Evolutionary conservation across 202 grass and related monocot species (phyloP).

Genomic region (Carex arenaria): DNA sequence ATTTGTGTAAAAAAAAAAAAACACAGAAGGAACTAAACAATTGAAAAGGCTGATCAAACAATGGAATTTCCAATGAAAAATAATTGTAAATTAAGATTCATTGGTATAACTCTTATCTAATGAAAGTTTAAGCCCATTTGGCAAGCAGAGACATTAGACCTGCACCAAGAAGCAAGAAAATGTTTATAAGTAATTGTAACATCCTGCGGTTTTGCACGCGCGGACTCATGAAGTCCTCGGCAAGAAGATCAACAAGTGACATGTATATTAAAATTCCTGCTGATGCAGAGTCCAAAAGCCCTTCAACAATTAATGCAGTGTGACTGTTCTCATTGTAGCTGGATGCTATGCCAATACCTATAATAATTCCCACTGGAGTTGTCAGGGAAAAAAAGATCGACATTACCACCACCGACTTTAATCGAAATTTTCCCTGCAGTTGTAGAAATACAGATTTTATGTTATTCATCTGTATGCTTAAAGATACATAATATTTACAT

Average conservation of each 20-base stretch:
- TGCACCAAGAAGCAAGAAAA: conserved; percentile 42
- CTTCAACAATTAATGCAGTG: conserved; percentile 48
- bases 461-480: background rate
- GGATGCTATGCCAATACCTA: conserved; percentile 40
- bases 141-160: conserved; percentile 77
- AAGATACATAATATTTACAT: too few species aligned
- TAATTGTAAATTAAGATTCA: too few species aligned
- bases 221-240: conserved; percentile 64
- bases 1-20: too few species aligned
- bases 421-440: conserved; percentile 51
- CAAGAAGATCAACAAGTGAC: conserved; percentile 67
- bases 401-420: conserved; percentile 40
- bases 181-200: conserved; percentile 44
- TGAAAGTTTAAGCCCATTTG: background rate
- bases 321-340: conserved; percentile 58
- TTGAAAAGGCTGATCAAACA: too few species aligned
- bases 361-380: conserved; percentile 44
- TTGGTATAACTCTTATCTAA: too few species aligned
- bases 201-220: conserved; percentile 43
- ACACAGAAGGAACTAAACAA: too few species aligned
- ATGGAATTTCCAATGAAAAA: too few species aligned
- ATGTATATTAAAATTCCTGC: conserved; percentile 72
- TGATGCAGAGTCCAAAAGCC: conserved; percentile 40
- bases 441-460: background rate
- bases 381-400: conserved; percentile 70